Evolutionary conservation across 139 green algal genomes (phyloP).

Genomic region (Chlamydomonas sp.): DNA sequence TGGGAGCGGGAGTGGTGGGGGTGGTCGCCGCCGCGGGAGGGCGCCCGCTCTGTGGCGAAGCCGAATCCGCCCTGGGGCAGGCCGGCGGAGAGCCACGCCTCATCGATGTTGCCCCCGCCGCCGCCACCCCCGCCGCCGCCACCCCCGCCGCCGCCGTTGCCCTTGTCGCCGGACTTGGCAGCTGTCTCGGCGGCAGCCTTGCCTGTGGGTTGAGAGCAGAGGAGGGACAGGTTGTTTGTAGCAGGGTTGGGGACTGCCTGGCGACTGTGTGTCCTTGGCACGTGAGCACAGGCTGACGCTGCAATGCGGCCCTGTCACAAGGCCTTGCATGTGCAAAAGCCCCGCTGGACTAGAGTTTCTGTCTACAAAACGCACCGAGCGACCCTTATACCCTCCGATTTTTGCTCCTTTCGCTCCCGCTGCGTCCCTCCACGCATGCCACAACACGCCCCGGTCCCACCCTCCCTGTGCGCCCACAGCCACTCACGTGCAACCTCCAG

Average conservation of each 20-base stretch:
- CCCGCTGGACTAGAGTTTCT: background rate
- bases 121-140: background rate
- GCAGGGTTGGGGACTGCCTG: background rate
- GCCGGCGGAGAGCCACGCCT: conserved; percentile 9
- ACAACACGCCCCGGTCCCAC: background rate
- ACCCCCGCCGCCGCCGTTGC: background rate
- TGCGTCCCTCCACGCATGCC: background rate
- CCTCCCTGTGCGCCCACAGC: background rate
- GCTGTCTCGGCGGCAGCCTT: background rate
- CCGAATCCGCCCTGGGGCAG: conserved; percentile 33
- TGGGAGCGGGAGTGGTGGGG: background rate
- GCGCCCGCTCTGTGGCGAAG: background rate
- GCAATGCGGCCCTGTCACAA: background rate
- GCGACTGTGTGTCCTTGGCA: background rate
- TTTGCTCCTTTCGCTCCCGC: background rate
- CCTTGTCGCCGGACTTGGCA: background rate
- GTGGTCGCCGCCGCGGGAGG: background rate
- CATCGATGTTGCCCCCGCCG: background rate
- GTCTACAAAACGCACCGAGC: background rate
- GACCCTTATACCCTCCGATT: background rate
- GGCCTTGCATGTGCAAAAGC: background rate
- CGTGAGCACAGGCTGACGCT: background rate
- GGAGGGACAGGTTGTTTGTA: background rate
- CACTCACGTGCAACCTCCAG: conserved; percentile 28
- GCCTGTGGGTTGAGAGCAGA: background rate